These are phyloP conservation scores for Hordeum pubiflorum DNA, from an alignment of 202 grass and related monocot genomes.

Conservation along the genomic window DNA sequence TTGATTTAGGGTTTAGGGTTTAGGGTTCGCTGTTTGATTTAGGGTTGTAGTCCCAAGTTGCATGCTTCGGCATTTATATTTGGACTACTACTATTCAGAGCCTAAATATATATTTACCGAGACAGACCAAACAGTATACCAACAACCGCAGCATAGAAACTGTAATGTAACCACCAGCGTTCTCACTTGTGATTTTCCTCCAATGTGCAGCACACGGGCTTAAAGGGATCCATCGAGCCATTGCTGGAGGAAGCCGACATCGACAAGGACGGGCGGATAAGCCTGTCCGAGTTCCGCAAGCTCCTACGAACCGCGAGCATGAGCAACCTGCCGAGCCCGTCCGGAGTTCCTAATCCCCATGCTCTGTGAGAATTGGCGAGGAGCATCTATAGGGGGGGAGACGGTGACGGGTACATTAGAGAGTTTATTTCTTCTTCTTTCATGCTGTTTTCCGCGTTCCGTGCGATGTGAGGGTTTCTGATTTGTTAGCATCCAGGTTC, in stretches of 20 bases:
- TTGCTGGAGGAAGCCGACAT: constrained; percentile 87
- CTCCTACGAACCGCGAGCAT: constrained; percentile 94
- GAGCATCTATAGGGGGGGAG: constrained; percentile 19
- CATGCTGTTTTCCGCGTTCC: constrained; percentile 14
- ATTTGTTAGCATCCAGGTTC: constrained; percentile 45
- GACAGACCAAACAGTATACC: not conserved
- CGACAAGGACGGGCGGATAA: constrained; percentile 94
- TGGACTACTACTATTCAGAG: not conserved
- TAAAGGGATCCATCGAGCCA: constrained; percentile 88
- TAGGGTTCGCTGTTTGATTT: too few relatives aligned
- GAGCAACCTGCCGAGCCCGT: constrained; percentile 86
- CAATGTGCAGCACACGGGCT: constrained; percentile 59
- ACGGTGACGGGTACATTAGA: not conserved
- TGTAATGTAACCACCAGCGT: not conserved
- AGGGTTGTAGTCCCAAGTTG: too few relatives aligned
- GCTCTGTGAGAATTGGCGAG: constrained; percentile 27
- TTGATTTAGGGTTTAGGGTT: too few relatives aligned
- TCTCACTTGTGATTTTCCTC: constrained; percentile 34
- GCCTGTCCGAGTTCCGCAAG: constrained; percentile 83
- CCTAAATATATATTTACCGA: not conserved
- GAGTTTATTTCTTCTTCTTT: not conserved
- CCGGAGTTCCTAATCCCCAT: constrained; percentile 45
- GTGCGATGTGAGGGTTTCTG: constrained; percentile 32
- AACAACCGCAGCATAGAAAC: not conserved
- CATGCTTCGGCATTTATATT: constrained; percentile 5